Base-by-base conservation (phyloP, 192 early-diverging fungal genomes). In the Gaertneriomyces sp. region DNA sequence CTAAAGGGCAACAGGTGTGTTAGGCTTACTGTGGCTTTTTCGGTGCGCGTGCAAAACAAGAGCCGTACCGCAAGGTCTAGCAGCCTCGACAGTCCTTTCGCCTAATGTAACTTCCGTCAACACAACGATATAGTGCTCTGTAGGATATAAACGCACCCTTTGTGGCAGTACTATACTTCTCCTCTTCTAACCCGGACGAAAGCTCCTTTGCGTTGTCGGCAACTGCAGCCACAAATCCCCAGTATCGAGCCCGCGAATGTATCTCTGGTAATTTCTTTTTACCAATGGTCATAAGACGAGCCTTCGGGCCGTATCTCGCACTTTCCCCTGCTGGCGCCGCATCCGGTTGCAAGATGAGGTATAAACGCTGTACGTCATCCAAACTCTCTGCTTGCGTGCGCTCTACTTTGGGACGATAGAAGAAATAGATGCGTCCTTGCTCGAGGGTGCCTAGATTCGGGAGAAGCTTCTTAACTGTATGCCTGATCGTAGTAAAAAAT, bases 371-470 rank as follows among this genome's bases (percentile, higher is more conserved):
- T 9, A 80, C 76, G 45, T 79, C 78, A 9, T 79, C 66, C 11
- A 53, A 9, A 12, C 14, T 53, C 11, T 69, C 41, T n/a, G 49
- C 63, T 7, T 76, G 33, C 4, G 62, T 58, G 3, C 8, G 38
- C 46, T 58, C 69, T 14, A 79, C 58, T 70, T 80, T 80, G 43
- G 76, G 78, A 0, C 76, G 58, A 59, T 79, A 80, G 45, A 80
- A 69, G 59, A 80, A 80, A 45, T 68, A 79, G 42, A 80, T 75
- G 33, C 79, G 78, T 20, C 78, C 78, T 16, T 71, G 63, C 54
- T 80, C 78, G 9, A 78, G 20, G 33, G 45, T 42, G 16, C 53
- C 53, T 57, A 53, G 14, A 58, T 56, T 0, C 12, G 54, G 25
- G 0, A 33, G 11, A 19, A 2, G 12, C 2, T 33, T 33, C 25